Conservation (phyloP, 148 eudicot species). For the Rhododendron griersonianum region DNA sequence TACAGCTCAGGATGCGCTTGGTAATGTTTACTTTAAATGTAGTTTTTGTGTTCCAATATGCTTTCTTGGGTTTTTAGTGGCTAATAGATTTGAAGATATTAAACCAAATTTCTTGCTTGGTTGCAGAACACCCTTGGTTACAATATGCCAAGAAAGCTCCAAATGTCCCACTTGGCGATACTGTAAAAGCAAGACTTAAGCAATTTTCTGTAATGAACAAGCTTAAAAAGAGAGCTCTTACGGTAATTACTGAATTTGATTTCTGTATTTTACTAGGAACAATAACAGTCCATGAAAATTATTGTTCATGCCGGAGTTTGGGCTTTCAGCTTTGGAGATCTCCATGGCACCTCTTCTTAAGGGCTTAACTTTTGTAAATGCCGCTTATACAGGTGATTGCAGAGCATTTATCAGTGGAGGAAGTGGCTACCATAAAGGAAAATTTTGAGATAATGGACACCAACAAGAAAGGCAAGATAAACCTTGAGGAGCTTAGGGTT, state of each 20-base stretch:
- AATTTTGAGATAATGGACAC: constrained; percentile 64
- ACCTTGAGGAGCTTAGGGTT: constrained; percentile 52
- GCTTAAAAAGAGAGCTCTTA: constrained; percentile 77
- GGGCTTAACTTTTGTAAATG: constrained; percentile 8
- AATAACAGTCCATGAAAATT: background rate
- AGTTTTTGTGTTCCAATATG: background rate
- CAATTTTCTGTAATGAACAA: constrained; percentile 91
- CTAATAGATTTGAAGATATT: background rate
- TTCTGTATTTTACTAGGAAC: background rate
- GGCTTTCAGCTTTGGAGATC: background rate
- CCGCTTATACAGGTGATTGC: constrained; percentile 54
- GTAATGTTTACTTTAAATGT: constrained; percentile 25
- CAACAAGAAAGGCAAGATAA: constrained; percentile 52
- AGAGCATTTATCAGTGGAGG: constrained; percentile 74
- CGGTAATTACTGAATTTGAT: constrained; percentile 29
- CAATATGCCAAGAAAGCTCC: constrained; percentile 73
- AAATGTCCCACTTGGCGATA: constrained; percentile 75
- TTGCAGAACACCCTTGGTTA: constrained; percentile 77
- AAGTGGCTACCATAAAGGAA: constrained; percentile 71
- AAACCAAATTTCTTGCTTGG: background rate
- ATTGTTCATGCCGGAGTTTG: background rate
- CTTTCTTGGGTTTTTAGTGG: background rate
- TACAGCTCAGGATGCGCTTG: constrained; percentile 68
- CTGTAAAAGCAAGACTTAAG: constrained; percentile 80
- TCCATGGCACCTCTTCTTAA: background rate